Evolutionary conservation across 805 yeast species (phyloP).

Genomic region (Candida glaebosa): DNA sequence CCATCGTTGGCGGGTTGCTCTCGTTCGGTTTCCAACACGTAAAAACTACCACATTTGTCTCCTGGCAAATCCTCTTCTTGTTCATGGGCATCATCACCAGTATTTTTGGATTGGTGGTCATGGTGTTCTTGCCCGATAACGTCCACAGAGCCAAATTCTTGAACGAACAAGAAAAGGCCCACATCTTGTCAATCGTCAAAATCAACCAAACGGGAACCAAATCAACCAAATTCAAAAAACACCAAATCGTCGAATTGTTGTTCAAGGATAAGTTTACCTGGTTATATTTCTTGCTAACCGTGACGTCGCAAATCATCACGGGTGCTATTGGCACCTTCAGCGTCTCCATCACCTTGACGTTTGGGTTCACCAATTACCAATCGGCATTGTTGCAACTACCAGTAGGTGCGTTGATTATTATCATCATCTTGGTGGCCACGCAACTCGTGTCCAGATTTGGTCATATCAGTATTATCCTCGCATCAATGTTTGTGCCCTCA

Average conservation of each 20-base stretch:
- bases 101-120: conserved; percentile 43
- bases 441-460: conserved; percentile 27
- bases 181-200: conserved; percentile 43
- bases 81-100: conserved; percentile 54
- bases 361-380: conserved; percentile 44
- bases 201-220: conserved; percentile 51
- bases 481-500: conserved; percentile 31
- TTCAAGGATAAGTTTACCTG: conserved; percentile 48
- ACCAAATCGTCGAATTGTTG: conserved; percentile 46
- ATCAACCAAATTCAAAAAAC: conserved; percentile 41
- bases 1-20: conserved; percentile 44
- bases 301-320: conserved; percentile 46
- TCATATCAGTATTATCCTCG: conserved; percentile 21
- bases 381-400: conserved; percentile 56
- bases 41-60: conserved; percentile 30
- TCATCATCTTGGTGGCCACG: conserved; percentile 29
- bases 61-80: conserved; percentile 63
- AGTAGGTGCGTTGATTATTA: conserved; percentile 47
- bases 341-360: conserved; percentile 48
- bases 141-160: conserved; percentile 37
- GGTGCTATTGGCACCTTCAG: conserved; percentile 54
- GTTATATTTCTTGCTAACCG: conserved; percentile 45
- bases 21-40: conserved; percentile 55
- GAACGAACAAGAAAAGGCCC: conserved; percentile 36
- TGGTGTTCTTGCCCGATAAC: conserved; percentile 48